A percentile compares a stretch with the other conserved stretches of the same genome.
Evolutionary conservation across 2,329 filamentous ascomycete species (phyloP).

Genomic region (Mollisiaceae sp.): DNA sequence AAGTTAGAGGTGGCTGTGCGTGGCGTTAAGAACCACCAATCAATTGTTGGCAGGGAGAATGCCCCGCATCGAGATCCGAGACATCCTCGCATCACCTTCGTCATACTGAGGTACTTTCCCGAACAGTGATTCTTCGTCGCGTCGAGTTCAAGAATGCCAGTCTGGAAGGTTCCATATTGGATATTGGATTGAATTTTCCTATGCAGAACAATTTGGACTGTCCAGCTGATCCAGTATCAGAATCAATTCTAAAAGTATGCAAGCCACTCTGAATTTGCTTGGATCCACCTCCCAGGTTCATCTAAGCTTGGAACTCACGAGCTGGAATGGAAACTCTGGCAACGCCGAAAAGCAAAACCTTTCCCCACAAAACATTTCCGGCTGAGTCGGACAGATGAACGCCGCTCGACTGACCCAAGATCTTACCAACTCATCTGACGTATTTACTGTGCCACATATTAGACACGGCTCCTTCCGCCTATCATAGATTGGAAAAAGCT

Average conservation of each 20-base stretch:
- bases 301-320: constrained; percentile 17
- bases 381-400: constrained; percentile 14
- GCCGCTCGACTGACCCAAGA: constrained; percentile 19
- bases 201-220: constrained; percentile 7
- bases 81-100: not conserved
- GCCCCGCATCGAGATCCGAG: constrained; percentile 3
- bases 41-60: not conserved
- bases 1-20: constrained; percentile 21
- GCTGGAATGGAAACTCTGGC: constrained; percentile 12
- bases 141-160: not conserved
- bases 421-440: constrained; percentile 40
- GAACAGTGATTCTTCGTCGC: not conserved
- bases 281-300: constrained; percentile 13
- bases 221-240: constrained; percentile 28
- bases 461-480: constrained; percentile 23
- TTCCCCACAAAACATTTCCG: constrained; percentile 8
- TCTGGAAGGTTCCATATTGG: not conserved
- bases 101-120: constrained; percentile 2
- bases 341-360: constrained; percentile 10
- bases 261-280: constrained; percentile 10
- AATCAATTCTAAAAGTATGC: constrained; percentile 11
- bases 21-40: constrained; percentile 20
- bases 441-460: constrained; percentile 41
- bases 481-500: constrained; percentile 3
- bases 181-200: constrained; percentile 13